Conservation (phyloP, 2,329 filamentous ascomycete species). For the Xenoacremonium recifei region DNA sequence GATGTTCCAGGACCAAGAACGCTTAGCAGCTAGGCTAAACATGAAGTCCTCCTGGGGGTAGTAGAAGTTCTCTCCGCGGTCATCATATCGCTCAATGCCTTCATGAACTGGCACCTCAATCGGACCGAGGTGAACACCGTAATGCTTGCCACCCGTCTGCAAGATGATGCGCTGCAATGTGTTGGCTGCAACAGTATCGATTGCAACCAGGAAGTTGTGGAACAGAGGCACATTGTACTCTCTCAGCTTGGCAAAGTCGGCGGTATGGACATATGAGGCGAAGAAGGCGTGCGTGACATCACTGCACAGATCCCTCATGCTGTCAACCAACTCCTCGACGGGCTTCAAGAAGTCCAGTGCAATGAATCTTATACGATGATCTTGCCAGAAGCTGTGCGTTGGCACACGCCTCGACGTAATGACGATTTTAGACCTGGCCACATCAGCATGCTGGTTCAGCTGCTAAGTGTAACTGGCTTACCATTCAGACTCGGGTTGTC, state of each 20-base stretch:
- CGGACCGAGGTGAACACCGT: conserved; percentile 2
- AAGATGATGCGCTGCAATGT: conserved; percentile 1
- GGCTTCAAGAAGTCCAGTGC: conserved; percentile 2
- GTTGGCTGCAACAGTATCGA: conserved; percentile 1
- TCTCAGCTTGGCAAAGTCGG: background rate
- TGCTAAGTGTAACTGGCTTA: background rate
- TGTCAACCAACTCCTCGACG: background rate
- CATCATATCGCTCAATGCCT: background rate
- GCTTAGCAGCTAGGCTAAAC: background rate
- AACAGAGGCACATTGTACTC: conserved; percentile 3
- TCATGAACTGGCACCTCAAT: background rate
- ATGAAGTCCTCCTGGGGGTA: conserved; percentile 2
- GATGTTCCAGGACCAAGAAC: conserved; percentile 2
- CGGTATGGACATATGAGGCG: conserved; percentile 2
- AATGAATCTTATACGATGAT: conserved; percentile 1
- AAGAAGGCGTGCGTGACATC: conserved; percentile 2
- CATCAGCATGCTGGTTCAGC: background rate
- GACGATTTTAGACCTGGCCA: background rate
- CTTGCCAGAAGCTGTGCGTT: conserved; percentile 1
- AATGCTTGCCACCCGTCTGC: conserved; percentile 3
- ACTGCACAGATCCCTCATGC: background rate
- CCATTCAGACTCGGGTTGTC: conserved; percentile 1
- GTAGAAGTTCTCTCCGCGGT: conserved; percentile 2
- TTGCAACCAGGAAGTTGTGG: conserved; percentile 1
- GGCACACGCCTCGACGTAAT: conserved; percentile 1